Evolutionary conservation across 768 basidiomycete genomes (phyloP).

Genomic region (Nevesoporus exiguus): DNA sequence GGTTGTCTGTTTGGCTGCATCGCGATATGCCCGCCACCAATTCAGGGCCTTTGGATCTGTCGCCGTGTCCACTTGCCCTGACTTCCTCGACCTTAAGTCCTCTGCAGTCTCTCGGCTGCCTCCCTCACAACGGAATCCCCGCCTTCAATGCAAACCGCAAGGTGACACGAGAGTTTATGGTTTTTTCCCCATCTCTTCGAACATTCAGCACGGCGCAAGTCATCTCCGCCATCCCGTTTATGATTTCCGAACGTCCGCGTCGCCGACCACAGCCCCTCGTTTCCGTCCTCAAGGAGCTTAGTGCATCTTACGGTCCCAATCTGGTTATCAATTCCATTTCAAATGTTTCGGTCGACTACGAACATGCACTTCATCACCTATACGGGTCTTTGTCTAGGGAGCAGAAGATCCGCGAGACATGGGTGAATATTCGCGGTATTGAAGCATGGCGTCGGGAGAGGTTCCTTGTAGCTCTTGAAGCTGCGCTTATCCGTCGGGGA

Average conservation of each 20-base stretch:
- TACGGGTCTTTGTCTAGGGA: conserved; percentile 9
- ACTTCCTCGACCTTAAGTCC: conserved; percentile 4
- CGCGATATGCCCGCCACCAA: neutral
- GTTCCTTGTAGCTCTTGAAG: conserved; percentile 51
- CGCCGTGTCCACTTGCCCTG: conserved; percentile 6
- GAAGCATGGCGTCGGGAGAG: conserved; percentile 45
- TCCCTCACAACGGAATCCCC: conserved; percentile 11
- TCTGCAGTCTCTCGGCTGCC: conserved; percentile 24
- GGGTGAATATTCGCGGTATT: conserved; percentile 25
- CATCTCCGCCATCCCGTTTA: conserved; percentile 44
- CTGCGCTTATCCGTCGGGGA: conserved; percentile 43
- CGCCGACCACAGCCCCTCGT: conserved; percentile 39
- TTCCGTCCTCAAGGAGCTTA: conserved; percentile 37
- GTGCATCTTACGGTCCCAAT: conserved; percentile 20
- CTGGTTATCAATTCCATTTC: conserved; percentile 34
- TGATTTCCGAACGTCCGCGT: conserved; percentile 29
- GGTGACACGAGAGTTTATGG: conserved; percentile 35
- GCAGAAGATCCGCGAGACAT: conserved; percentile 12
- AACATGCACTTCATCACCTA: conserved; percentile 7
- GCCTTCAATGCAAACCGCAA: conserved; percentile 17
- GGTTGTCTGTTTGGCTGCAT: neutral
- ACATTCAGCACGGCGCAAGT: conserved; percentile 37
- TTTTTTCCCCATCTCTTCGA: conserved; percentile 36
- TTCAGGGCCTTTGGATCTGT: conserved; percentile 10
- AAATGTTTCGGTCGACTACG: conserved; percentile 40